Base-by-base conservation (phyloP, 2,329 filamentous ascomycete genomes). In the Trichoderma simmonsii region DNA sequence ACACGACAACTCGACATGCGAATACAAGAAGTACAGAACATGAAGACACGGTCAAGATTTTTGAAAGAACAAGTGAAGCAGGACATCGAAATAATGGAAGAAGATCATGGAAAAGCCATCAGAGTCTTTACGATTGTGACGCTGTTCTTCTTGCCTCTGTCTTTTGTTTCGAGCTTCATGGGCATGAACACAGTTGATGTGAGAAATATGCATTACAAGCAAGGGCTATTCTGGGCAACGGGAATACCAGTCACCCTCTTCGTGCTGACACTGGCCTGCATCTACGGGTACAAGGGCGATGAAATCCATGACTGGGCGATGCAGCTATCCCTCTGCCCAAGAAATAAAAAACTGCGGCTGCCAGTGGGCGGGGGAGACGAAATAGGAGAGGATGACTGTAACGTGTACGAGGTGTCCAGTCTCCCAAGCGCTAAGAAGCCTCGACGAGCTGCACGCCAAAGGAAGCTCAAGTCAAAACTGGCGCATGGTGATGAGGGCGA, bases 131-230 rank as follows among this genome's bases (percentile, higher is more conserved):
- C 82, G 24, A 80, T 83, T 70, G 82, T 83, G 7, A 83, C 82
- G 2, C 77, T 82, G 14, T 77, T 84, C 24, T 83, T 83, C 73
- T 73, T 83, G 14, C 71, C 68, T 18, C 30, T 73, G 75, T 74
- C 72, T 6, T 73, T 73, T 32, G 54, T 73, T 5, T 36, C 76
- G 4, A 80, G 79, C 66, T 80, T 82, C 67, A 79, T 85, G 73
- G 83, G 83, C 28, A 85, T 85, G 81, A 85, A 85, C 74, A 83
- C 82, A 4, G 76, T 77, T 24, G 84, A 84, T 73, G 77, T 85
- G 7, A 78, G 83, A 24, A 78, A 85, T 71, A 82, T 82, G 75
- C 75, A 80, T 6, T 72, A 77, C 1, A 78, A 77, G 11, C 82
- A 84, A 74, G 80, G 78, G 77, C 75, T 81, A 3, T 85, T 82